phyloP scores from a whole-genome alignment of 129 eudicot genomes.

The Ambrosia trifida region DNA sequence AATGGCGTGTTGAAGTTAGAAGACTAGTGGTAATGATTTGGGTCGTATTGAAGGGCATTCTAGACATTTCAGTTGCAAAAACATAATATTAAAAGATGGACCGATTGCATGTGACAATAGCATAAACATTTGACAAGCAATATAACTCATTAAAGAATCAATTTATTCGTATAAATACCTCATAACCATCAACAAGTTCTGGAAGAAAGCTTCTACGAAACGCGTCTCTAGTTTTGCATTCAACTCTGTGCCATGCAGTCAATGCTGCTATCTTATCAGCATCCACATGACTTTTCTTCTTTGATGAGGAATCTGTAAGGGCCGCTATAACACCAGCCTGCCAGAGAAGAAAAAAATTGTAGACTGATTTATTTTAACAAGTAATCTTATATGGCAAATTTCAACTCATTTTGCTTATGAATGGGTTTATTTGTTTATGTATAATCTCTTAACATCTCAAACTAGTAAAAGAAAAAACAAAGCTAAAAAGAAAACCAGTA shows the following conservation, averaged over 20 bases:
- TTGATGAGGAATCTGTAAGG: constrained; percentile 47
- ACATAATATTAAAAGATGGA: background rate
- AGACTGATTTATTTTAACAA: background rate
- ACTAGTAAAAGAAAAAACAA: background rate
- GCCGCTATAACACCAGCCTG: constrained; percentile 63
- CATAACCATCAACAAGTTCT: constrained; percentile 69
- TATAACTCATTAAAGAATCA: background rate
- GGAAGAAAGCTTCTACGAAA: constrained; percentile 78
- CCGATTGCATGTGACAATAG: background rate
- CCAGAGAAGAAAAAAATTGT: constrained; percentile 14
- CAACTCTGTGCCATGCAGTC: constrained; percentile 93
- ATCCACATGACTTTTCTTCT: constrained; percentile 55
- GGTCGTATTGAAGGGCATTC: constrained; percentile 5
- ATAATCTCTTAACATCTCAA: background rate
- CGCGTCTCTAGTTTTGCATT: constrained; percentile 88
- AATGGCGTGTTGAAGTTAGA: background rate
- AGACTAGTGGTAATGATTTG: background rate
- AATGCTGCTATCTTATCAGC: constrained; percentile 76
- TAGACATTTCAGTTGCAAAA: constrained; percentile 17
- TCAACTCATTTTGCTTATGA: background rate
- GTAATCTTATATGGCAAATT: background rate
- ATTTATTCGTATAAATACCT: constrained; percentile 47
- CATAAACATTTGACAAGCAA: background rate
- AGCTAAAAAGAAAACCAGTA: background rate
- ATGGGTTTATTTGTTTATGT: background rate